Conservation (phyloP, 495 filamentous ascomycete species). For the Ascobolus immersus region DNA sequence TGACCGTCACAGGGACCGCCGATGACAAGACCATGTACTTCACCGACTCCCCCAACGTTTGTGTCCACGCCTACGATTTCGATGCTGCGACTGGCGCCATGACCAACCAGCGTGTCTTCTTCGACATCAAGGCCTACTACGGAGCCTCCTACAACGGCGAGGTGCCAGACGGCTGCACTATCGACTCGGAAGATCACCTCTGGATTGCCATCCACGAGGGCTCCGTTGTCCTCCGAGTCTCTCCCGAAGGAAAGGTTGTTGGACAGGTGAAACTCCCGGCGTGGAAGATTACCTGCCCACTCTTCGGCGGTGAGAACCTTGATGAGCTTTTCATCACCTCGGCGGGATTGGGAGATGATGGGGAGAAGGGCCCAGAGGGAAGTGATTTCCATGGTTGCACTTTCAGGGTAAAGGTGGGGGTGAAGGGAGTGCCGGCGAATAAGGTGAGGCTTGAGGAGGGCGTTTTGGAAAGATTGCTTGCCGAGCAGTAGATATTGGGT, state of each 20-base stretch:
- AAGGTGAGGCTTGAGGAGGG: constrained; percentile 32
- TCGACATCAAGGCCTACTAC: too few relatives aligned
- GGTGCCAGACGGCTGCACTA: constrained; percentile 48
- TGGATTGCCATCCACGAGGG: constrained; percentile 63
- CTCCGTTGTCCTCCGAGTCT: constrained; percentile 39
- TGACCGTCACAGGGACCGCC: constrained; percentile 17
- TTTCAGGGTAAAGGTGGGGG: constrained; percentile 43
- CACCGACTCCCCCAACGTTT: constrained; percentile 47
- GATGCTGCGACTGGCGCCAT: constrained; percentile 33
- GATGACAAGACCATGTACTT: constrained; percentile 60
- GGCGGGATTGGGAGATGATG: constrained; percentile 31
- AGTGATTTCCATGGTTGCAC: constrained; percentile 36
- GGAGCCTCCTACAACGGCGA: too few relatives aligned
- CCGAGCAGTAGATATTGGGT: too few relatives aligned
- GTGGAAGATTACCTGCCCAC: constrained; percentile 40
- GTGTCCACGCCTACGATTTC: constrained; percentile 55
- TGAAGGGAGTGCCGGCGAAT: constrained; percentile 30
- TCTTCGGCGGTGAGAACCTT: constrained; percentile 31
- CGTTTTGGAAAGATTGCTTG: too few relatives aligned
- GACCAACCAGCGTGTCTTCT: constrained; percentile 43
- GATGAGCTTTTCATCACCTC: constrained; percentile 53
- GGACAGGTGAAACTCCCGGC: constrained; percentile 43
- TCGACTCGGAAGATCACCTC: constrained; percentile 45
- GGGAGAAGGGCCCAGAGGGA: constrained; percentile 29
- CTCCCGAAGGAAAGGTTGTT: constrained; percentile 34